These are phyloP conservation scores for Trametes hirsuta DNA, from an alignment of 1,284 basidiomycete species.

Conservation along the genomic window DNA sequence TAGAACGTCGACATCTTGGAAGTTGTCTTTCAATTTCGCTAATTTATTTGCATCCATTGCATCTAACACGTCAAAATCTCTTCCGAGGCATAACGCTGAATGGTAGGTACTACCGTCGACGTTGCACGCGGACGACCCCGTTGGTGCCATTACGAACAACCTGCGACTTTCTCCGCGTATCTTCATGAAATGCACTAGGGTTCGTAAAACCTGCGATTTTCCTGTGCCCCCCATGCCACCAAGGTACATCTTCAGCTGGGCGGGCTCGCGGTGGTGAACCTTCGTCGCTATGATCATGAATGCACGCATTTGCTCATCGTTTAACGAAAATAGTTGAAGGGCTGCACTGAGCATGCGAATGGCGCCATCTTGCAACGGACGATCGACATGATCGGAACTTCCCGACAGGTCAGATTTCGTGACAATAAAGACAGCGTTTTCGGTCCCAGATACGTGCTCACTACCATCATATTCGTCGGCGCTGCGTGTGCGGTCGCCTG, in stretches of 20 bases:
- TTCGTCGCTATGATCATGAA: neutral
- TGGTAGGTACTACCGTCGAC: neutral
- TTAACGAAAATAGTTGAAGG: neutral
- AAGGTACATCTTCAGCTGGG: conserved; percentile 15
- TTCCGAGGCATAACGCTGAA: neutral
- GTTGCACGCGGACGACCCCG: conserved; percentile 27
- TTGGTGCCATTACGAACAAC: conserved; percentile 40
- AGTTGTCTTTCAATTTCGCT: neutral
- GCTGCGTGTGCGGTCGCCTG: too few species aligned
- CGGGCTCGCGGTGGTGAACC: neutral
- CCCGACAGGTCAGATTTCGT: too few species aligned
- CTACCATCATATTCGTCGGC: too few species aligned
- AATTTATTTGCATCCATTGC: neutral
- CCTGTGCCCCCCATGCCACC: conserved; percentile 45
- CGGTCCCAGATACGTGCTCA: too few species aligned
- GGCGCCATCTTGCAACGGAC: neutral
- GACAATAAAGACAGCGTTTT: too few species aligned
- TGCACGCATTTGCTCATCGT: neutral
- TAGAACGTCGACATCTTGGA: neutral
- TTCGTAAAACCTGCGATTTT: conserved; percentile 46
- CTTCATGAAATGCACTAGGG: conserved; percentile 36
- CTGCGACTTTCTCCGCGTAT: conserved; percentile 25
- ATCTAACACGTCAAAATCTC: neutral
- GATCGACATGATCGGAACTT: too few species aligned
- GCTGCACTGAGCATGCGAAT: neutral